These are phyloP conservation scores for Diaporthe sp. DNA, from an alignment of 2,329 filamentous ascomycete genomes.

Conservation along the genomic window DNA sequence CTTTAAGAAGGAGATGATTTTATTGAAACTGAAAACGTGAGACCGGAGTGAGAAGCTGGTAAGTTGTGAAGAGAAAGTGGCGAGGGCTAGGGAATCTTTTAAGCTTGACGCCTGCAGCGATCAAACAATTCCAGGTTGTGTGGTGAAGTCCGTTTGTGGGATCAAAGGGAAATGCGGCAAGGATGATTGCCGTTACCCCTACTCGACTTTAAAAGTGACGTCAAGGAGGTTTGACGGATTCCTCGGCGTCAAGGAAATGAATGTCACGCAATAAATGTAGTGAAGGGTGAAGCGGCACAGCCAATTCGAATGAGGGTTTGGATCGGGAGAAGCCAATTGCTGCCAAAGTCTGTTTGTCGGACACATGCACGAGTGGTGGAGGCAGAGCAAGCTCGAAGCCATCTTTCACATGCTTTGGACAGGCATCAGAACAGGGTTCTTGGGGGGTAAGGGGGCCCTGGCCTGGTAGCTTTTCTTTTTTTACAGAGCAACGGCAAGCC, in stretches of 20 bases:
- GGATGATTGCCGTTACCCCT: no score
- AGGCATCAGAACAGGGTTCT: conserved; percentile 23
- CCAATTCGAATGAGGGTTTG: conserved; percentile 15
- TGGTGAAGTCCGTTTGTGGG: no score
- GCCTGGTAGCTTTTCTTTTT: conserved; percentile 16
- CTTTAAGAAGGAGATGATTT: no score
- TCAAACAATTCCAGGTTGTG: no score
- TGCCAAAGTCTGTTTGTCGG: not conserved
- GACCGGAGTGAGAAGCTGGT: no score
- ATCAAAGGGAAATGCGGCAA: no score
- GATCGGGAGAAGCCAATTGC: conserved; percentile 18
- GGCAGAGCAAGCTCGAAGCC: not conserved
- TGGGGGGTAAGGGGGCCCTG: not conserved
- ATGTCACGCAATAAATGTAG: conserved; percentile 12
- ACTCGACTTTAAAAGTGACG: not conserved
- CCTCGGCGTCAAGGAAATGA: not conserved
- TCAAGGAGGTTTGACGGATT: not conserved
- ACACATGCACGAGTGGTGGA: not conserved
- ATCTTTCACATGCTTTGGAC: conserved; percentile 30
- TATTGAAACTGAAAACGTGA: no score
- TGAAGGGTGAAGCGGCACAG: not conserved
- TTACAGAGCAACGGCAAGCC: not conserved
- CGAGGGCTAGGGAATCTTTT: no score
- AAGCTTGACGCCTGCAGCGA: no score
- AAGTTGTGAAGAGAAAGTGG: no score